Evolutionary conservation across 768 basidiomycete species (phyloP).

Genomic region (Cantharellus anzutake): DNA sequence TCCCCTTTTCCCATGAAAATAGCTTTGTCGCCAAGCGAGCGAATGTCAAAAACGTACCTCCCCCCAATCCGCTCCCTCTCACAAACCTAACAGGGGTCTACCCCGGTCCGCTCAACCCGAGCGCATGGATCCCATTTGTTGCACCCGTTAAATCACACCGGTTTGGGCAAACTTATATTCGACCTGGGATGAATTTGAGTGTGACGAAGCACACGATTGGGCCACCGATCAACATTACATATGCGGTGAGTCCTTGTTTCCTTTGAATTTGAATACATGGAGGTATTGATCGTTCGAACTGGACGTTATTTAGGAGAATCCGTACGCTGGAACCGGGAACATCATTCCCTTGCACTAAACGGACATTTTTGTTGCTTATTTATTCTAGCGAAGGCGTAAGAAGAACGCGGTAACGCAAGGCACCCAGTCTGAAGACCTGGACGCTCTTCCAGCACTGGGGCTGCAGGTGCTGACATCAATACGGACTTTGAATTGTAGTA

Average conservation of each 20-base stretch:
- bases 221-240: neutral
- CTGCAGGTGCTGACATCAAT: no score
- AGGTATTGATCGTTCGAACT: neutral
- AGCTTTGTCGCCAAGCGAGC: neutral
- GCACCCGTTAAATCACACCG: neutral
- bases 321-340: neutral
- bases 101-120: constrained; percentile 8
- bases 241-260: neutral
- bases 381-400: no score
- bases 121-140: constrained; percentile 3
- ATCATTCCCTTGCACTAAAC: neutral
- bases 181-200: neutral
- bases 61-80: constrained; percentile 5
- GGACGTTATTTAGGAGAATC: neutral
- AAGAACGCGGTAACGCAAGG: no score
- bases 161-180: neutral
- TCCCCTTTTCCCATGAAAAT: neutral
- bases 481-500: no score
- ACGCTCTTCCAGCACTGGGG: no score
- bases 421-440: no score
- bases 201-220: neutral
- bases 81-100: constrained; percentile 12
- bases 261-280: neutral
- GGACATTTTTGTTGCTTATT: no score
- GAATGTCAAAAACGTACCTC: constrained; percentile 8